phyloP scores from a whole-genome alignment of 495 filamentous ascomycete species.

The Elasticomyces elasticus region DNA sequence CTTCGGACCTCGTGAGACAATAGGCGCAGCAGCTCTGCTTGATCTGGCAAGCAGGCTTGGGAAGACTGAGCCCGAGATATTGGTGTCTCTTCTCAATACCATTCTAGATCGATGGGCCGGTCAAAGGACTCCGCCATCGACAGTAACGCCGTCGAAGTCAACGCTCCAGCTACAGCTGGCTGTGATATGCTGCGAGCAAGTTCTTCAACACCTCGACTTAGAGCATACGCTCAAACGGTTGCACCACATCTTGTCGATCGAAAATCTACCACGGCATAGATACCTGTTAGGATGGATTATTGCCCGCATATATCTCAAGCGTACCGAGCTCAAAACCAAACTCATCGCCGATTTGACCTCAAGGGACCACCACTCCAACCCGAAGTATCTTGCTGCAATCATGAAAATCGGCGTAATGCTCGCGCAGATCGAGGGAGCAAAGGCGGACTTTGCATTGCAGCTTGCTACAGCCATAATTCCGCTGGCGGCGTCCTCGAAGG shows the following conservation, averaged over 20 bases:
- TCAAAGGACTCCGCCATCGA: constrained; percentile 32
- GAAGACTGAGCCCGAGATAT: constrained; percentile 14
- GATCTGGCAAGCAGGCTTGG: constrained; percentile 35
- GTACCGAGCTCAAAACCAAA: constrained; percentile 14
- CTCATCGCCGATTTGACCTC: constrained; percentile 14
- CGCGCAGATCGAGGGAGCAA: constrained; percentile 24
- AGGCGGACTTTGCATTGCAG: constrained; percentile 23
- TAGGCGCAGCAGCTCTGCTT: constrained; percentile 35
- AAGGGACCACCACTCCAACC: constrained; percentile 29
- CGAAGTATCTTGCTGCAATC: constrained; percentile 33
- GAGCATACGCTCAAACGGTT: constrained; percentile 24
- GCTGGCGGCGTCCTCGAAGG: constrained; percentile 30
- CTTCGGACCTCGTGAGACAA: constrained; percentile 31
- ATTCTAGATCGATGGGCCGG: constrained; percentile 33
- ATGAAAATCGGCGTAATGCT: constrained; percentile 35
- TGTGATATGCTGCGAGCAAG: constrained; percentile 29
- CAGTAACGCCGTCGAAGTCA: constrained; percentile 38
- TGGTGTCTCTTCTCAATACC: constrained; percentile 24
- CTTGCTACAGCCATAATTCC: constrained; percentile 28
- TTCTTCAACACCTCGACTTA: background rate
- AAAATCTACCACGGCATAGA: constrained; percentile 37
- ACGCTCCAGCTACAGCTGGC: constrained; percentile 37
- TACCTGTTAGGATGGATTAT: constrained; percentile 40
- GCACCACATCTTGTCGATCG: constrained; percentile 30
- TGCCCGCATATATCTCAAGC: constrained; percentile 29